Percentiles rank a stretch among this genome's conserved stretches.
Conservation (phyloP, 2,329 filamentous ascomycete species). For the Podosphaera fusca region DNA sequence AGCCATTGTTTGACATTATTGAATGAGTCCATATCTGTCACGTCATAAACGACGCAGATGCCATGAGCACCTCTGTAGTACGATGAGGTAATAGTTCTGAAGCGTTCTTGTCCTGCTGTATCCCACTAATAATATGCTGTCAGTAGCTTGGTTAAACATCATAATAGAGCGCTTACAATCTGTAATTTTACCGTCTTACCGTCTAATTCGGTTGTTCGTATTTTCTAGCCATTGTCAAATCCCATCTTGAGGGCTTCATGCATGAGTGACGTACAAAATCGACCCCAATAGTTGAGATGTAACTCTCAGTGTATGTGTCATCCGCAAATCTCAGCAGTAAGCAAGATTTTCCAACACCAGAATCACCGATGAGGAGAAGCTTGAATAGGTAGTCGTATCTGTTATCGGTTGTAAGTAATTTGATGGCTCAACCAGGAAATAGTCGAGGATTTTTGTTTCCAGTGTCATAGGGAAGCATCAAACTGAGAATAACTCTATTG, state of each 20-base stretch:
- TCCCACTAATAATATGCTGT: constrained; percentile 50
- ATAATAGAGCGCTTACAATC: constrained; percentile 46
- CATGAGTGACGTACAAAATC: constrained; percentile 54
- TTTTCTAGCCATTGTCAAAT: constrained; percentile 48
- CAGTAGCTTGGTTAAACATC: constrained; percentile 8
- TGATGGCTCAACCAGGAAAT: constrained; percentile 3
- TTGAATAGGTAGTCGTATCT: constrained; percentile 99
- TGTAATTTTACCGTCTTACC: constrained; percentile 99
- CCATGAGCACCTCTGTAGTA: constrained; percentile 98
- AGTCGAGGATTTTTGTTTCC: not conserved
- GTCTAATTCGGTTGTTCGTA: constrained; percentile 96
- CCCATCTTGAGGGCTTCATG: constrained; percentile 1
- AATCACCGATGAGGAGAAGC: constrained; percentile 99
- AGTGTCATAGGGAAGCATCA: constrained; percentile 1
- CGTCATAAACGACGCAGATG: constrained; percentile 99
- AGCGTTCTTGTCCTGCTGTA: constrained; percentile 94
- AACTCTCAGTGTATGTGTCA: constrained; percentile 97
- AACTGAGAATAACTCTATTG: not conserved
- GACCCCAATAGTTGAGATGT: constrained; percentile 98
- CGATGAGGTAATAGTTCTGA: constrained; percentile 97
- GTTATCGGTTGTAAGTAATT: constrained; percentile 11
- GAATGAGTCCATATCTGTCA: constrained; percentile 99
- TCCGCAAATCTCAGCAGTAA: constrained; percentile 93
- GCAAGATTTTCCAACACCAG: constrained; percentile 99
- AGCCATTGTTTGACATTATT: constrained; percentile 99